A percentile compares a stretch with the other conserved stretches of the same genome.
These are phyloP conservation scores for Solanum sitiens DNA, from an alignment of 257 asterid genomes.

Conservation along the genomic window DNA sequence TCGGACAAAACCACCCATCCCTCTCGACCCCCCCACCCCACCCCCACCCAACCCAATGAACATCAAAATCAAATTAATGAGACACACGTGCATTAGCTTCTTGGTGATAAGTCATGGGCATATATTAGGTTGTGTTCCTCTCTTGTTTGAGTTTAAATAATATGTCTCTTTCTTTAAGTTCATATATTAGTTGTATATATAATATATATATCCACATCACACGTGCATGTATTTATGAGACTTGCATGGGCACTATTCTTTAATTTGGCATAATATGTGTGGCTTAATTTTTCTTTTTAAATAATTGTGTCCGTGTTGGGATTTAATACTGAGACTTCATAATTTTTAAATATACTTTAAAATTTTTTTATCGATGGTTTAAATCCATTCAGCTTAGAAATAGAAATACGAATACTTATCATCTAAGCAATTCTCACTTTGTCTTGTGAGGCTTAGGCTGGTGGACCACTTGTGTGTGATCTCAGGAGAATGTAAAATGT, in stretches of 20 bases:
- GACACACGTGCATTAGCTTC: conserved; percentile 33
- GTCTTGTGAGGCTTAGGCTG: background rate
- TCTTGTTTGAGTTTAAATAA: background rate
- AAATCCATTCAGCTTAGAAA: background rate
- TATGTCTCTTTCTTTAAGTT: conserved; percentile 2
- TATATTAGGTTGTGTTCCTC: background rate
- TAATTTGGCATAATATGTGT: background rate
- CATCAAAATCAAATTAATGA: conserved; percentile 20
- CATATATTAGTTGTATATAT: background rate
- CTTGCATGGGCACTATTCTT: background rate
- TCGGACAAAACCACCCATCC: background rate
- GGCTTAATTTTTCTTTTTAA: too few species aligned
- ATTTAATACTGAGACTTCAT: background rate
- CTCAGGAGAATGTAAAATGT: background rate
- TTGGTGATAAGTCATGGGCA: background rate
- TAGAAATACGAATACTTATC: too few species aligned
- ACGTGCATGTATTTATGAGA: background rate
- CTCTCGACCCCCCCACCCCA: too few species aligned
- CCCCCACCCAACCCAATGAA: background rate
- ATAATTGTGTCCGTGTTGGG: too few species aligned
- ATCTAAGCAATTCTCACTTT: background rate
- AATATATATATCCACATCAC: background rate
- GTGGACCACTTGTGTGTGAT: background rate
- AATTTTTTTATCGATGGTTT: background rate
- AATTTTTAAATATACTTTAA: background rate